Conservation (phyloP, 2,329 filamentous ascomycete species). For the Thyridium curvatum region DNA sequence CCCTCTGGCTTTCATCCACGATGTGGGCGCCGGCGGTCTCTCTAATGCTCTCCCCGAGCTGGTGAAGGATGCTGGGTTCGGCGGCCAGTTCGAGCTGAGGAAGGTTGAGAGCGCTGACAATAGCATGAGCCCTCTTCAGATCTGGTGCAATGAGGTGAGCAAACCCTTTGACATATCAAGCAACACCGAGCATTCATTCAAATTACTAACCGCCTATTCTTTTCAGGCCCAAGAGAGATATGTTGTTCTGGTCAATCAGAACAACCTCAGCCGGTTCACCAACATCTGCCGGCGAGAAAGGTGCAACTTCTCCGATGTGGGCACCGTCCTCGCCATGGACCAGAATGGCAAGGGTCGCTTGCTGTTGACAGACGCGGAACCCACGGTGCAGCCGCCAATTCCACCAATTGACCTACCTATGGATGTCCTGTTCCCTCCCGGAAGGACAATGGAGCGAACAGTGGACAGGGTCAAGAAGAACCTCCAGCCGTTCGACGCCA, state of each 20-base stretch:
- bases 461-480: slow-evolving; percentile 64
- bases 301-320: slow-evolving; percentile 89
- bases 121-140: slow-evolving; percentile 91
- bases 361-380: slow-evolving; percentile 76
- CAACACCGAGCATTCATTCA: no score
- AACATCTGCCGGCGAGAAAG: slow-evolving; percentile 73
- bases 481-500: slow-evolving; percentile 66
- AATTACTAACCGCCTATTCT: background rate
- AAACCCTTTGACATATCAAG: no score
- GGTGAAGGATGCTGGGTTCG: slow-evolving; percentile 85
- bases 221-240: slow-evolving; percentile 79
- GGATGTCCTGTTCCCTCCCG: slow-evolving; percentile 81
- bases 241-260: slow-evolving; percentile 78
- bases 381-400: slow-evolving; percentile 53
- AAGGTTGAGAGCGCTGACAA: slow-evolving; percentile 86
- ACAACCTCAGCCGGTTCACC: slow-evolving; percentile 70
- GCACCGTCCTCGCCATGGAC: slow-evolving; percentile 60
- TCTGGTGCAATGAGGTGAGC: slow-evolving; percentile 82
- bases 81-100: slow-evolving; percentile 88
- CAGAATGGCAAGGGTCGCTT: slow-evolving; percentile 63
- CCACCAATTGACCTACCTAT: slow-evolving; percentile 85
- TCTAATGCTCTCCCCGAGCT: slow-evolving; percentile 76
- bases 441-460: slow-evolving; percentile 70
- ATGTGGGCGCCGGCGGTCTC: slow-evolving; percentile 86
- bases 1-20: slow-evolving; percentile 95